Base-by-base conservation (phyloP, 345 rosid genomes). In the Arabidopsis arenosa region DNA sequence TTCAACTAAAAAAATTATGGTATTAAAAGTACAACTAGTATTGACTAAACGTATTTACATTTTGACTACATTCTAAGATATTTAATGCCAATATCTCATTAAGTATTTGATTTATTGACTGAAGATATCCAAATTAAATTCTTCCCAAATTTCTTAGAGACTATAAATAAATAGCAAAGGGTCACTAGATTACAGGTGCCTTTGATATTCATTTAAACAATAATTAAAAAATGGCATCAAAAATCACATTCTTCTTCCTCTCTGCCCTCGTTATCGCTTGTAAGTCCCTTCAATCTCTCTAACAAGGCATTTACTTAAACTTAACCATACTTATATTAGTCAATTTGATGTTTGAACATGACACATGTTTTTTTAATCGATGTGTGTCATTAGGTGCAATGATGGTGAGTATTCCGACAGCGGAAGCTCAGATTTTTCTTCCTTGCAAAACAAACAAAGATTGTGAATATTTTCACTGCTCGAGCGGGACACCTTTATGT, bases 401-500 rank as follows among this genome's bases (percentile, higher is more conserved):
- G 54, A 58, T 52, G 55, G 26, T 18, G 37, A 57, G 52, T 51
- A 10, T 49, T 28, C 47, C 68, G 13, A 60, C 12, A 52, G 17
- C n/a, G 9, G 57, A 44, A 60, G 74, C 79, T 68, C 74, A 49
- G 30, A 2, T 57, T 26, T 14, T 3, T 66, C 59, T 58, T 5
- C 73, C 72, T 44, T 75, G 68, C 61, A 8, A 47, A 17, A 58
- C 68, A 47, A 26, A 39, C 0, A 26, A 56, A 40, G 79, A 75
- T 4, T 75, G 73, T 1, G 44, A 48, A 57, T 26, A 48, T 12
- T 8, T 58, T 47, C 7, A 28, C 35, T 75, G 79, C 39, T 36
- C 60, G 67, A 57, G 43, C 14, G 43, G 51, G 58, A 7, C 11
- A 66, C 33, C 67, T 66, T 40, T 23, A 30, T 75, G 73, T 51